A percentile compares a stretch with the other conserved stretches of the same genome.
Conservation (phyloP, 768 basidiomycete species). For the Auriscalpium orientale region DNA sequence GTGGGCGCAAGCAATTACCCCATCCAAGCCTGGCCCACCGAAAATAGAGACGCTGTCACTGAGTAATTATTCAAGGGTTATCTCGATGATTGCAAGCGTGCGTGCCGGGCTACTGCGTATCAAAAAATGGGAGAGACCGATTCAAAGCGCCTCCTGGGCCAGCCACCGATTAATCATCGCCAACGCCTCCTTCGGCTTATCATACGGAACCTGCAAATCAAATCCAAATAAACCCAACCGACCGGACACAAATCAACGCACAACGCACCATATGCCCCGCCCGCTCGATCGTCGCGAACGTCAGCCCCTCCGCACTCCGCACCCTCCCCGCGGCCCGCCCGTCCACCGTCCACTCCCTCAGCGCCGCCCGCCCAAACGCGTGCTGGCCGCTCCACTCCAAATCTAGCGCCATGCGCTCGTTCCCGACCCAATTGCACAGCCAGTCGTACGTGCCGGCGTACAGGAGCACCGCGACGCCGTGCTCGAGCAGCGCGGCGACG, state of each 20-base stretch:
- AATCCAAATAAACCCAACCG: not conserved
- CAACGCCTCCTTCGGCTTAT: slow-evolving; percentile 51
- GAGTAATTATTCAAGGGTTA: too few species aligned
- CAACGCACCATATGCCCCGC: slow-evolving; percentile 76
- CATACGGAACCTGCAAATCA: slow-evolving; percentile 49
- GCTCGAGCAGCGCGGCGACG: slow-evolving; percentile 46
- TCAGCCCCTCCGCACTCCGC: slow-evolving; percentile 46
- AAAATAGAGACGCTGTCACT: too few species aligned
- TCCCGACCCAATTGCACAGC: slow-evolving; percentile 58
- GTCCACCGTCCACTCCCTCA: slow-evolving; percentile 49
- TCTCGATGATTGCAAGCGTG: too few species aligned
- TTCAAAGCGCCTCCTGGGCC: slow-evolving; percentile 14
- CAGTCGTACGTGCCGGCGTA: slow-evolving; percentile 51
- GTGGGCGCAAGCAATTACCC: too few species aligned
- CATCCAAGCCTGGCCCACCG: too few species aligned
- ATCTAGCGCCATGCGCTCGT: slow-evolving; percentile 50
- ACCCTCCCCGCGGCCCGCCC: slow-evolving; percentile 46
- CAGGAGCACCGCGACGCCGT: slow-evolving; percentile 41
- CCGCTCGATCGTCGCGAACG: slow-evolving; percentile 51
- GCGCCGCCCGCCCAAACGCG: slow-evolving; percentile 34
- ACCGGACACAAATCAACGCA: not conserved
- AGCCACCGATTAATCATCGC: slow-evolving; percentile 44
- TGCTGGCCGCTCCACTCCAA: slow-evolving; percentile 54
- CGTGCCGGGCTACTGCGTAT: too few species aligned
- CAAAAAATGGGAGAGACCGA: too few species aligned